Evolutionary conservation across 257 asterid genomes (phyloP), one percentile per base, ranked within the genome.

Genomic region (Lavandula angustifolia): DNA sequence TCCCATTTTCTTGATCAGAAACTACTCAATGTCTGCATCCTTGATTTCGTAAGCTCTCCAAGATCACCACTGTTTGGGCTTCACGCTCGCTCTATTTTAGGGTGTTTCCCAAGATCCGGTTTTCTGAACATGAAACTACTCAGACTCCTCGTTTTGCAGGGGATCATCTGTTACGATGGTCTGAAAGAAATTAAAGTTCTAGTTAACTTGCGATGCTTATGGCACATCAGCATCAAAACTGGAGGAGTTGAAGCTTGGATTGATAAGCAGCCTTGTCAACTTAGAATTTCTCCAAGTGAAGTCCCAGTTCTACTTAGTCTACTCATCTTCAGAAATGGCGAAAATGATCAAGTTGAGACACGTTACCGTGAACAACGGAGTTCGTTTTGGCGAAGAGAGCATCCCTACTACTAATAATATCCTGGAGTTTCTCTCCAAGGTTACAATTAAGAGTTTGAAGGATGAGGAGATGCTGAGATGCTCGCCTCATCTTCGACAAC

Each of bases 41-140:
- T 9, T 54, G 38, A 31, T 54, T 54, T 54, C 5, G 22, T 12
- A 5, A 54, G 17, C 11, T 54, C 60, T 12, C 60, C 60, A n/a
- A 31, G 10, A 31, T 54, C 17, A 4, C 60, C 60, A 5, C 43
- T 42, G 22, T 52, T 70, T 9, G 58, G 74, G 65, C 61, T 49
- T 14, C 68, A 50, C 1, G 32, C 61, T 14, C 68, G 72, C 32
- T 74, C 75, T 0, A 57, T 63, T 43, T 18, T 32, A 0, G 62
- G 79, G 40, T 60, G 22, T 27, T 29, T 62, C 59, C 57, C 50
- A 10, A 38, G n/a, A 8, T 52, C 61, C 4, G 37, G 41, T 48
- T 48, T 63, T 42, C 56, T 55, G 6, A 70, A 64, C 42, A 56
- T 74, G 75, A 69, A 53, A 44, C 22, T 52, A 32, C 75, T 69